These are phyloP conservation scores for Fusarium nygamai DNA, from an alignment of 2,329 filamentous ascomycete species.

Conservation along the genomic window DNA sequence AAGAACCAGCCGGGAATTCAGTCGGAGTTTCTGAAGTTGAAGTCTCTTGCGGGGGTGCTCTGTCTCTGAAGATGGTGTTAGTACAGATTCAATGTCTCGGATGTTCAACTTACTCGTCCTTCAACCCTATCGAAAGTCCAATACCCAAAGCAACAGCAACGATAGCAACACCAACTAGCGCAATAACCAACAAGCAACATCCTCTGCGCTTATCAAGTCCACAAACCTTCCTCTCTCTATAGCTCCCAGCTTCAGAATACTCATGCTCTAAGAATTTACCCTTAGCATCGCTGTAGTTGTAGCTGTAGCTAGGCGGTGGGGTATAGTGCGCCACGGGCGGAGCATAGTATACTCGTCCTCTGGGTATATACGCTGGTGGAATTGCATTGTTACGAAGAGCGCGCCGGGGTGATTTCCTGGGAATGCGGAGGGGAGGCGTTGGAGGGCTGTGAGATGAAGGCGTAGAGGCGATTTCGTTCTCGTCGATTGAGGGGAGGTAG, in stretches of 20 bases:
- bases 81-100: not conserved
- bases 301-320: slow-evolving; percentile 37
- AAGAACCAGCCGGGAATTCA: slow-evolving; percentile 71
- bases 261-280: slow-evolving; percentile 26
- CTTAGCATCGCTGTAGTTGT: slow-evolving; percentile 33
- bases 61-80: slow-evolving; percentile 8
- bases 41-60: not conserved
- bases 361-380: slow-evolving; percentile 42
- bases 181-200: slow-evolving; percentile 48
- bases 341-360: slow-evolving; percentile 8
- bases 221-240: slow-evolving; percentile 5
- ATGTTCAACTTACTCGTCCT: slow-evolving; percentile 46
- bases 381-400: slow-evolving; percentile 25
- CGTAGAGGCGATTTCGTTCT: slow-evolving; percentile 45
- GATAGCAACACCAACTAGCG: slow-evolving; percentile 44
- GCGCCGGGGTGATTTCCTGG: slow-evolving; percentile 42
- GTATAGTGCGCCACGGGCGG: slow-evolving; percentile 26
- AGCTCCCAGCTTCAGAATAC: slow-evolving; percentile 15
- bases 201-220: slow-evolving; percentile 30
- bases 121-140: slow-evolving; percentile 54
- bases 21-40: slow-evolving; percentile 11
- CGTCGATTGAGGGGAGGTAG: slow-evolving; percentile 51
- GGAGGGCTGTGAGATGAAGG: slow-evolving; percentile 33
- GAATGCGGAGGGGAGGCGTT: slow-evolving; percentile 43
- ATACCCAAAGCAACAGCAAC: slow-evolving; percentile 51